Base-by-base conservation (phyloP, 257 asterid genomes). In the Petunia secreta region DNA sequence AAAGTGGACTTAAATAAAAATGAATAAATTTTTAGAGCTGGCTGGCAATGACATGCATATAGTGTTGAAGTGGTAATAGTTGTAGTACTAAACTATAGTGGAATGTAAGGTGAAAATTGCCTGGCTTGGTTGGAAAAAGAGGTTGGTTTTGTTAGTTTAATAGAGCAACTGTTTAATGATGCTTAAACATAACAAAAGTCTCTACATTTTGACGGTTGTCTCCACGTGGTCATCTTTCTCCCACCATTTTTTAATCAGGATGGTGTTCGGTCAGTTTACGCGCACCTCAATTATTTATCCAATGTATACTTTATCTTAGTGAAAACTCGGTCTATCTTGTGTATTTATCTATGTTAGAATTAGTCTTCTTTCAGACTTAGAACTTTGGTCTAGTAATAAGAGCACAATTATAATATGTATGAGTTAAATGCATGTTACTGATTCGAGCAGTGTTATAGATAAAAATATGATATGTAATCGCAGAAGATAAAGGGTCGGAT, bases 111-210 rank as follows among this genome's bases (percentile, higher is more conserved):
- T 25, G 87, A 85, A 82, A 89, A 86, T 87, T 87, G 90, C 85
- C 74, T 80, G 87, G 91, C 91, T 83, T 74, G 37, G 97, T 87
- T 88, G 94, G 90, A 89, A 90, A 89, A 85, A 81, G 80, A 62
- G 80, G 83, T 65, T 58, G 75, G 62, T 65, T 25, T 71, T 69
- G 75, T 62, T 37, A 81, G 38, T 57, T 85, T 75, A 84, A 63
- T 67, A 62, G 64, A 81, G 52, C 39, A 74, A 68, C 81, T 69
- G 75, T 81, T 62, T 63, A 36, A 50, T 63, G 25, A 25, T 68
- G 83, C 71, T 80, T 77, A 11, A 39, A 14, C 14, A 46, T n/a
- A 62, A 57, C 77, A 80, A 46, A 59, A 67, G 37, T 73, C 62
- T 46, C 63, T 67, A 63, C 36, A 77, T 75, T 34, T 55, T 63